Evolutionary conservation across 192 early-diverging fungal species (phyloP).

Genomic region (Linnemannia schmuckeri): DNA sequence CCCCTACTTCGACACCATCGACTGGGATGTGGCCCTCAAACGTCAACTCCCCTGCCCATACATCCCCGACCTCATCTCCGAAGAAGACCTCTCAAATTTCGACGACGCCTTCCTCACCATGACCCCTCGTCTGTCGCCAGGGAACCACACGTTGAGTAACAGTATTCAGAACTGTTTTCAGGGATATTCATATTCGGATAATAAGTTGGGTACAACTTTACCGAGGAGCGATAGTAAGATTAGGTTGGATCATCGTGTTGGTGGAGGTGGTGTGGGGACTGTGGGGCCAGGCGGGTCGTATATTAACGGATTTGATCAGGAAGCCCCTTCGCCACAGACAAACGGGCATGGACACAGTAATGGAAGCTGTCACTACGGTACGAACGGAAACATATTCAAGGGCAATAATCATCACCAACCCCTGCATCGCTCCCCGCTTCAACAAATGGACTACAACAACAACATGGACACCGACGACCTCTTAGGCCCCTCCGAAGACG

Average conservation of each 20-base stretch:
- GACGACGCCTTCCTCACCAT: conserved; percentile 68
- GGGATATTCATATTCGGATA: conserved; percentile 56
- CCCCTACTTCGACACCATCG: conserved; percentile 76
- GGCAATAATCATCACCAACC: conserved; percentile 4
- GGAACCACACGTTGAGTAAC: conserved; percentile 45
- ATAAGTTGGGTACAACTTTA: conserved; percentile 29
- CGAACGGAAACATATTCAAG: not conserved
- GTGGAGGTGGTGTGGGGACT: not conserved
- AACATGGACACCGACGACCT: not conserved
- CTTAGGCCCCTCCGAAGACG: not conserved
- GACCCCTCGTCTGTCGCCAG: conserved; percentile 57
- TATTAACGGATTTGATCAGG: conserved; percentile 41
- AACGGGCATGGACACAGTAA: not conserved
- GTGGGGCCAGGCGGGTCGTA: not conserved
- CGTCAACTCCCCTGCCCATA: conserved; percentile 73
- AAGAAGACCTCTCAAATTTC: conserved; percentile 69
- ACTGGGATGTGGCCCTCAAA: conserved; percentile 81
- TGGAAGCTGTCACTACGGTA: not conserved
- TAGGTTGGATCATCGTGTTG: conserved; percentile 9
- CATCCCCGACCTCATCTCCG: conserved; percentile 70
- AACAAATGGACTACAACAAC: not conserved
- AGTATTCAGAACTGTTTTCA: conserved; percentile 56
- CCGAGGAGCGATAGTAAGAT: conserved; percentile 49
- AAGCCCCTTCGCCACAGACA: not conserved
- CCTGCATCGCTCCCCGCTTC: conserved; percentile 12